phyloP scores from a whole-genome alignment of 2,329 filamentous ascomycete genomes.

The Beauveria australis region DNA sequence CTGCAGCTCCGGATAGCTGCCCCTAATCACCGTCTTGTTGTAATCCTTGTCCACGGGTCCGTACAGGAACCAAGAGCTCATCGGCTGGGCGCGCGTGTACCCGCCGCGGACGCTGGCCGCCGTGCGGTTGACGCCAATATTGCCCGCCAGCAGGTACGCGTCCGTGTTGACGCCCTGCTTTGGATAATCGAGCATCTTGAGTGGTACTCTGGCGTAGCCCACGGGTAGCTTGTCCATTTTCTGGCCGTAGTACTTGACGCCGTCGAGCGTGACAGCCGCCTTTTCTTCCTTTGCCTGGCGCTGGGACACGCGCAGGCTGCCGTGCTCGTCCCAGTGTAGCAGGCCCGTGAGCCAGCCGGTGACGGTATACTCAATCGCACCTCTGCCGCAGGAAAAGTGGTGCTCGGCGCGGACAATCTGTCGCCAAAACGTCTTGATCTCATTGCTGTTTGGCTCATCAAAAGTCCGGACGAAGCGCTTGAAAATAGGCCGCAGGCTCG shows the following conservation, averaged over 20 bases:
- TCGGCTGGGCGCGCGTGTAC: constrained; percentile 24
- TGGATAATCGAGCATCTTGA: constrained; percentile 28
- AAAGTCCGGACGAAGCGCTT: constrained; percentile 36
- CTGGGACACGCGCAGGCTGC: constrained; percentile 17
- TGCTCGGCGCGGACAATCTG: constrained; percentile 30
- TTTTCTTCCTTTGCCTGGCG: background rate
- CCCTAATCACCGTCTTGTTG: constrained; percentile 14
- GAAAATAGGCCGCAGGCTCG: constrained; percentile 36
- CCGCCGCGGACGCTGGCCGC: constrained; percentile 13
- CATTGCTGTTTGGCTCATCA: constrained; percentile 26
- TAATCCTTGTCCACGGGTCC: constrained; percentile 24
- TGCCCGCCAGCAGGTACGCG: constrained; percentile 31
- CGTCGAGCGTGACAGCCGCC: constrained; percentile 19
- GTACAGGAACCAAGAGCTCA: constrained; percentile 34
- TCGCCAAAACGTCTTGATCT: constrained; percentile 34
- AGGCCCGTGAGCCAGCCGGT: constrained; percentile 43
- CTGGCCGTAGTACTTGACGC: constrained; percentile 21
- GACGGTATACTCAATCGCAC: constrained; percentile 26
- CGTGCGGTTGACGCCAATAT: constrained; percentile 25
- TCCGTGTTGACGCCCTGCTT: constrained; percentile 18
- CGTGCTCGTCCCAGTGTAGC: constrained; percentile 33
- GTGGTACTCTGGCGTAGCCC: constrained; percentile 31
- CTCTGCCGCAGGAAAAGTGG: constrained; percentile 21
- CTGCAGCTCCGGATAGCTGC: constrained; percentile 17
- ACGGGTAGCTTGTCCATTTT: constrained; percentile 24